Percentiles rank a stretch among this genome's conserved stretches.
Conservation (phyloP, 306 rosid genomes). For the Dalbergia cultrata region DNA sequence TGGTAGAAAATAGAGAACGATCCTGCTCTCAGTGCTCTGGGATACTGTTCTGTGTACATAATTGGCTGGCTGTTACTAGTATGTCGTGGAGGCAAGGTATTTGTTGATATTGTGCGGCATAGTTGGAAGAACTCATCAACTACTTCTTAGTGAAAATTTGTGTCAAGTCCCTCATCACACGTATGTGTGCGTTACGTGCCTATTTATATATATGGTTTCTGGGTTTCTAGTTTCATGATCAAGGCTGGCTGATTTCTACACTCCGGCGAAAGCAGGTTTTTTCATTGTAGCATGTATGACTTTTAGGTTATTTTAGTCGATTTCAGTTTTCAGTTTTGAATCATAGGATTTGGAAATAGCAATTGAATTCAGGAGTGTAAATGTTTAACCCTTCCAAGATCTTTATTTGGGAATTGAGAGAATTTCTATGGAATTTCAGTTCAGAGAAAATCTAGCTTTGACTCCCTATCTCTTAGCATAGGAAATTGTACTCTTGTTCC, state of each 20-base stretch:
- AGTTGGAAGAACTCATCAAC: conserved; percentile 30
- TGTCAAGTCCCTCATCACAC: background rate
- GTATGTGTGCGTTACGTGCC: background rate
- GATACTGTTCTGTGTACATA: conserved; percentile 19
- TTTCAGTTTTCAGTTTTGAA: conserved; percentile 19
- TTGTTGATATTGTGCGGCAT: conserved; percentile 28
- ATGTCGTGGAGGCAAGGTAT: background rate
- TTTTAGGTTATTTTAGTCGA: background rate
- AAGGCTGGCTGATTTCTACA: conserved; percentile 3
- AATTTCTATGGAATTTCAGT: background rate
- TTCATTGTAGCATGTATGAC: conserved; percentile 2
- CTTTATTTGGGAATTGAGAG: background rate
- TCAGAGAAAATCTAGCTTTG: background rate
- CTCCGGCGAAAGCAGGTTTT: conserved; percentile 3
- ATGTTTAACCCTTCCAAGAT: conserved; percentile 19
- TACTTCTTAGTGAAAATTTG: background rate
- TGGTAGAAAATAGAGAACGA: conserved; percentile 58
- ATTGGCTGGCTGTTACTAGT: conserved; percentile 20
- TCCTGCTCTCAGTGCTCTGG: conserved; percentile 8
- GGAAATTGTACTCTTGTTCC: too few relatives aligned
- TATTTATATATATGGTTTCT: conserved; percentile 4
- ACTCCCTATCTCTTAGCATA: too few relatives aligned
- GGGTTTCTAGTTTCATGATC: conserved; percentile 21
- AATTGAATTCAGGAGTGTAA: background rate
- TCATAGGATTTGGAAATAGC: background rate